These are phyloP conservation scores for Alloascoidea africana DNA, from an alignment of 805 yeast species.

Conservation along the genomic window DNA sequence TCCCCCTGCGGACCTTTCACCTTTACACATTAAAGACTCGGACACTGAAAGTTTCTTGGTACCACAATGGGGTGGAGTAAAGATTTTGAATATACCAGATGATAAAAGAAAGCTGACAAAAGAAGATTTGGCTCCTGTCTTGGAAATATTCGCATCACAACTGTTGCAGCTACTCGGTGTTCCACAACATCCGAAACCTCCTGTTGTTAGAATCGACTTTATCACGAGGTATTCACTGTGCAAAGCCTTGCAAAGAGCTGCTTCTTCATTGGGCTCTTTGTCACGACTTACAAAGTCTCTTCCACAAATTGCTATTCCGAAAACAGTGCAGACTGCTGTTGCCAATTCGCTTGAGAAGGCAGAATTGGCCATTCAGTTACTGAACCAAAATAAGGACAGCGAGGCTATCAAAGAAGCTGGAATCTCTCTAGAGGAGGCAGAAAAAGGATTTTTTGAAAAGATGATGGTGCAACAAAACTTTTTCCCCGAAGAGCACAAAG, in stretches of 20 bases:
- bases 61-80: slow-evolving; percentile 86
- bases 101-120: slow-evolving; percentile 11
- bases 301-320: slow-evolving; percentile 74
- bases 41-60: slow-evolving; percentile 48
- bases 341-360: slow-evolving; percentile 30
- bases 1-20: slow-evolving; percentile 34
- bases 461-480: slow-evolving; percentile 92
- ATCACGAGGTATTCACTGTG: slow-evolving; percentile 43
- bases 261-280: slow-evolving; percentile 61
- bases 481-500: slow-evolving; percentile 89
- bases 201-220: slow-evolving; percentile 48
- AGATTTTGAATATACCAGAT: slow-evolving; percentile 26
- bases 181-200: slow-evolving; percentile 40
- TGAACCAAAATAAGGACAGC: slow-evolving; percentile 20
- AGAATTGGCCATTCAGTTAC: slow-evolving; percentile 20
- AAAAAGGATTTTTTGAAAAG: slow-evolving; percentile 77
- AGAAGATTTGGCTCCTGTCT: slow-evolving; percentile 34
- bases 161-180: slow-evolving; percentile 61
- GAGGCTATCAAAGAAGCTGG: slow-evolving; percentile 26
- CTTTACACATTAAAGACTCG: slow-evolving; percentile 29
- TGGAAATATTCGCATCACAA: slow-evolving; percentile 64
- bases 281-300: slow-evolving; percentile 52
- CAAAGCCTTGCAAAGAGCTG: slow-evolving; percentile 43
- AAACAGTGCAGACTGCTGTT: slow-evolving; percentile 46
- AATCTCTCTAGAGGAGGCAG: slow-evolving; percentile 44